Percentiles rank a stretch among this genome's conserved stretches.
Evolutionary conservation across 2,329 filamentous ascomycete species (phyloP).

Genomic region (Xylariaceae sp.): DNA sequence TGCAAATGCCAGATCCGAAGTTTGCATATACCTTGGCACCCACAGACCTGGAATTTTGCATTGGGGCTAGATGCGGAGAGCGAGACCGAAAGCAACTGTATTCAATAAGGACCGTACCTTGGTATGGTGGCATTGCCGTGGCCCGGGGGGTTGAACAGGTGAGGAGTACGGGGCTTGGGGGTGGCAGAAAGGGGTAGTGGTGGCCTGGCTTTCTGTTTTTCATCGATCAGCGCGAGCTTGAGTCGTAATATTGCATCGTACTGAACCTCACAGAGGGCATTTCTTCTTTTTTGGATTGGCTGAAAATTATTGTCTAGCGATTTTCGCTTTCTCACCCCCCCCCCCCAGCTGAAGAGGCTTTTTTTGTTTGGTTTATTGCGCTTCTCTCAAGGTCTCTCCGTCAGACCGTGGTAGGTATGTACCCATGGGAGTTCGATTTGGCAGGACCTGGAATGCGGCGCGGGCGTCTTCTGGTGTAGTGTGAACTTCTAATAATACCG

Average conservation of each 20-base stretch:
- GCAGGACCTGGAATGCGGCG: too few species aligned
- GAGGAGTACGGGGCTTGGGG: neutral
- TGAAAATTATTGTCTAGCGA: neutral
- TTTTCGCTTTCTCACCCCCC: neutral
- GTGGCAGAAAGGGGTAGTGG: constrained; percentile 7
- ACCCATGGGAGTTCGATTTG: constrained; percentile 6
- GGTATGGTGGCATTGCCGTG: too few species aligned
- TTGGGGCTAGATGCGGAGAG: constrained; percentile 18
- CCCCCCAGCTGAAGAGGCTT: neutral
- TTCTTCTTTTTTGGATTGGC: constrained; percentile 4
- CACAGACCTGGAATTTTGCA: constrained; percentile 20
- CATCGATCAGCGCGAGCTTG: too few species aligned
- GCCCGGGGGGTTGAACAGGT: too few species aligned
- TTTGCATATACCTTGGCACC: constrained; percentile 30
- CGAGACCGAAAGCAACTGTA: constrained; percentile 15
- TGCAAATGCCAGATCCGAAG: constrained; percentile 30
- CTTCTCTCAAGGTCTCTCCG: neutral
- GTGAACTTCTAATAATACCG: constrained; percentile 15
- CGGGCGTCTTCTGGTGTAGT: neutral
- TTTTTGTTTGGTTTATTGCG: too few species aligned
- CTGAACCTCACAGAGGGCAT: neutral
- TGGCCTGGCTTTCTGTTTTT: neutral
- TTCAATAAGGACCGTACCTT: too few species aligned
- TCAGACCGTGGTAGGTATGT: constrained; percentile 17
- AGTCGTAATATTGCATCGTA: neutral